Conservation (phyloP, 164 flowering plant species). For the Nymphaea thermarum region DNA sequence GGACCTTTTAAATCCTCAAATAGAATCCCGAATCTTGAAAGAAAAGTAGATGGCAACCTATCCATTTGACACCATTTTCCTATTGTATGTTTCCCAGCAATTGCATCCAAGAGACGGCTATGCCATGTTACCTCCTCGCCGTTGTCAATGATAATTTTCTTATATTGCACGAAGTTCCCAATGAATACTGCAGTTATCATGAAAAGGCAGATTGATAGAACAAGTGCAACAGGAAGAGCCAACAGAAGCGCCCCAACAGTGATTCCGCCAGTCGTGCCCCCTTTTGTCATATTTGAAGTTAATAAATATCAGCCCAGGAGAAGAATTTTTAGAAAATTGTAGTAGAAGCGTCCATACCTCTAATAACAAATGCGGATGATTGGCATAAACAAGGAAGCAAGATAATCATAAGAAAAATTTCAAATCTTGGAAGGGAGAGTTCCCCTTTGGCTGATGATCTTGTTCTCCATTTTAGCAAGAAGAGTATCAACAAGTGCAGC, state of each 20-base stretch:
- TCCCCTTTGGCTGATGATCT: slow-evolving; percentile 25
- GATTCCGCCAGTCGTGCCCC: slow-evolving; percentile 41
- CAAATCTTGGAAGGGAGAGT: slow-evolving; percentile 44
- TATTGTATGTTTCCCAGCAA: slow-evolving; percentile 21
- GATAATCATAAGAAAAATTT: slow-evolving; percentile 42
- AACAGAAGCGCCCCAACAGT: slow-evolving; percentile 32
- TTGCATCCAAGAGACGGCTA: slow-evolving; percentile 16
- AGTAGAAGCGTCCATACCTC: slow-evolving; percentile 21
- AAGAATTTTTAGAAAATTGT: background rate
- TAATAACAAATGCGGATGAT: slow-evolving; percentile 42
- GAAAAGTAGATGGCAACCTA: slow-evolving; percentile 31
- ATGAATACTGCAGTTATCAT: slow-evolving; percentile 26
- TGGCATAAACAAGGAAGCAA: slow-evolving; percentile 46
- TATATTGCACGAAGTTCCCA: slow-evolving; percentile 32
- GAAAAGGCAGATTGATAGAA: slow-evolving; percentile 34
- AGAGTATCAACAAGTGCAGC: slow-evolving; percentile 19
- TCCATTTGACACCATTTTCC: slow-evolving; percentile 47
- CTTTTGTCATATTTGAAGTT: slow-evolving; percentile 8
- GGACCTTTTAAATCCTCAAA: slow-evolving; percentile 46
- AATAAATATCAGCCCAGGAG: background rate
- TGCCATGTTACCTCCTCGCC: slow-evolving; percentile 17
- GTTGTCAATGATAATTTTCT: slow-evolving; percentile 20
- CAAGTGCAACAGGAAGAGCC: slow-evolving; percentile 38
- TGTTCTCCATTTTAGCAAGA: slow-evolving; percentile 41
- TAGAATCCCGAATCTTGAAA: slow-evolving; percentile 36